These are phyloP conservation scores for Cucurbitaria berberidis DNA, from an alignment of 2,329 filamentous ascomycete genomes.

Conservation along the genomic window DNA sequence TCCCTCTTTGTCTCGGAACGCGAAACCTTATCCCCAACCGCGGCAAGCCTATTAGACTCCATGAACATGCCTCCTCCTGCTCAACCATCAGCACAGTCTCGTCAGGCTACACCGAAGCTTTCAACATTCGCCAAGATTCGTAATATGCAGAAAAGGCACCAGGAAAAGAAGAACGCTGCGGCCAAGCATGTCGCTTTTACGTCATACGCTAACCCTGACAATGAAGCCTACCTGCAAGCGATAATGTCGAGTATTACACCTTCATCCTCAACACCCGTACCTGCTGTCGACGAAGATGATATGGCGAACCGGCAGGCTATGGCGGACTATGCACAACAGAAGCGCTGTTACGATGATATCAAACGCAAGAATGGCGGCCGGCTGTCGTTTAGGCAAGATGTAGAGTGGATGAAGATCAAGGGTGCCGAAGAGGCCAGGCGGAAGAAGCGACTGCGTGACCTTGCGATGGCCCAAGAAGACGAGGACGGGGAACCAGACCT, in stretches of 20 bases:
- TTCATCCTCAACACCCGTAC: neutral
- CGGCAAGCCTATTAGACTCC: neutral
- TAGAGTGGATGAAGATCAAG: constrained; percentile 38
- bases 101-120: neutral
- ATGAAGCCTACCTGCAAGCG: constrained; percentile 23
- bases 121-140: constrained; percentile 16
- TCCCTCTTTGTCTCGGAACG: constrained; percentile 24
- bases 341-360: constrained; percentile 28
- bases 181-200: constrained; percentile 1
- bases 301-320: constrained; percentile 15
- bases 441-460: constrained; percentile 24
- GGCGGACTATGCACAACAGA: constrained; percentile 24
- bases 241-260: constrained; percentile 7
- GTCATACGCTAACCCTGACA: constrained; percentile 2
- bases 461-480: constrained; percentile 15
- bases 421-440: constrained; percentile 23
- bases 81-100: neutral
- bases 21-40: neutral
- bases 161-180: constrained; percentile 7
- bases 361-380: constrained; percentile 21
- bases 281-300: constrained; percentile 8
- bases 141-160: constrained; percentile 11
- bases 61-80: constrained; percentile 3
- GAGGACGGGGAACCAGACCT: constrained; percentile 12
- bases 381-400: constrained; percentile 31